Evolutionary conservation across 331 rosid species (phyloP), one percentile per base, ranked within the genome.

Genomic region (Rhamnella rubrinervis): DNA sequence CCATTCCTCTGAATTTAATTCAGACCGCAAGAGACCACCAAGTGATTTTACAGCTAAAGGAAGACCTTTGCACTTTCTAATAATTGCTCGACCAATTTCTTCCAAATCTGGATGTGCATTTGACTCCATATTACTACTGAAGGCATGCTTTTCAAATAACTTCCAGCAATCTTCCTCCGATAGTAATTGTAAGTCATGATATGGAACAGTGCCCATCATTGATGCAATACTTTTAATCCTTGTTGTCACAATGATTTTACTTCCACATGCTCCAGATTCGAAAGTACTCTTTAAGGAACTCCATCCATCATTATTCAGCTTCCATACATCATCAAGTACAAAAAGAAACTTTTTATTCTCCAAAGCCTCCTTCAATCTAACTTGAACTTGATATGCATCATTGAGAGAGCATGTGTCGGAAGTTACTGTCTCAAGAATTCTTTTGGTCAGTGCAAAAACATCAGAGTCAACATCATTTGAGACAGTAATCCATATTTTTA

Each of bases 321-420:
- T 69, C 79, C 79, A 79, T 6, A 79, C 83, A 18, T 79, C 83
- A 28, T 79, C 79, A 26, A 79, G 25, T 41, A 80, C 77, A 3
- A 79, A 41, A n/a, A 79, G 46, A 19, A 44, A 37, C 49, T 11
- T 44, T 44, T 44, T 44, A 11, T 15, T 15, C 13, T 8, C 49
- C 49, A 44, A 44, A 8, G 37, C 66, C 17, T 68, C 68, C 18
- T 2, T 61, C 17, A 80, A 16, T 59, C 11, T 20, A 17, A 23
- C 38, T 31, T 71, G 82, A 21, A 77, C 46, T 23, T 21, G 12
- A 70, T 57, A 17, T 6, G 41, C 44, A 11, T 67, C 51, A 4
- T 12, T 25, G 18, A 2, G 2, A 2, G 6, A 37, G 18, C 6
- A 8, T 57, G 16, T n/a, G 7, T 35, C 1, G 4, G 26, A 16